Conservation (phyloP, 208 protist species). For the Trypanosoma cruzi region DNA sequence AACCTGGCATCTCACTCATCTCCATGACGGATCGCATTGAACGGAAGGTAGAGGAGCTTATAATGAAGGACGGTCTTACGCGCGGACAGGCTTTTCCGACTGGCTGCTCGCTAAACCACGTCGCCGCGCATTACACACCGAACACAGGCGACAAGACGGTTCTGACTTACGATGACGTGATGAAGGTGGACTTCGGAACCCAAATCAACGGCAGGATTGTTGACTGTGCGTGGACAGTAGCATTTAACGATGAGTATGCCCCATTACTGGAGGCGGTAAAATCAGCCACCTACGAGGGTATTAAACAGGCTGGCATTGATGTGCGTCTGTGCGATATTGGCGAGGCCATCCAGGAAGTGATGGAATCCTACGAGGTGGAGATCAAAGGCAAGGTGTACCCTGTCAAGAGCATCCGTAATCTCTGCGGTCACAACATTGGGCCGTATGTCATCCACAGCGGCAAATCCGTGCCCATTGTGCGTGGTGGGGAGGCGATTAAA, state of each 20-base stretch:
- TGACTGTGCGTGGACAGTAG: conserved; percentile 98
- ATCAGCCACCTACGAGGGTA: conserved; percentile 98
- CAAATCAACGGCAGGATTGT: conserved; percentile 98
- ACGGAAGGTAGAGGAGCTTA: conserved; percentile 79
- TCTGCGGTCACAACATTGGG: conserved; percentile 98
- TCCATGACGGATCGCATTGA: conserved; percentile 95
- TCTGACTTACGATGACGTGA: conserved; percentile 95
- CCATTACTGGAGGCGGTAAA: conserved; percentile 95
- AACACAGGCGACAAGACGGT: conserved; percentile 97
- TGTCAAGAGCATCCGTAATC: conserved; percentile 97
- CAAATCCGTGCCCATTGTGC: conserved; percentile 99
- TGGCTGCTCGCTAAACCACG: conserved; percentile 96
- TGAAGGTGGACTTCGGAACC: conserved; percentile 99
- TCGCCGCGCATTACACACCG: conserved; percentile 98
- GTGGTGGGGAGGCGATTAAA: conserved; percentile 91
- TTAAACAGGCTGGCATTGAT: conserved; percentile 96
- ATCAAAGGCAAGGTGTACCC: conserved; percentile 94
- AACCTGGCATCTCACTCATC: conserved; percentile 93
- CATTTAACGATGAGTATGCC: conserved; percentile 97
- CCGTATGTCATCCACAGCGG: conserved; percentile 99
- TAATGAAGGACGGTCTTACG: conserved; percentile 89
- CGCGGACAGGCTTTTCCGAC: conserved; percentile 94
- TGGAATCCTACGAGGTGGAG: conserved; percentile 98
- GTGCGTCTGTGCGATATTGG: conserved; percentile 96
- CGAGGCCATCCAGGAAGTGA: conserved; percentile 97